Conservation (phyloP, 179 eudicot genomes). For the Beta corolliflora region DNA sequence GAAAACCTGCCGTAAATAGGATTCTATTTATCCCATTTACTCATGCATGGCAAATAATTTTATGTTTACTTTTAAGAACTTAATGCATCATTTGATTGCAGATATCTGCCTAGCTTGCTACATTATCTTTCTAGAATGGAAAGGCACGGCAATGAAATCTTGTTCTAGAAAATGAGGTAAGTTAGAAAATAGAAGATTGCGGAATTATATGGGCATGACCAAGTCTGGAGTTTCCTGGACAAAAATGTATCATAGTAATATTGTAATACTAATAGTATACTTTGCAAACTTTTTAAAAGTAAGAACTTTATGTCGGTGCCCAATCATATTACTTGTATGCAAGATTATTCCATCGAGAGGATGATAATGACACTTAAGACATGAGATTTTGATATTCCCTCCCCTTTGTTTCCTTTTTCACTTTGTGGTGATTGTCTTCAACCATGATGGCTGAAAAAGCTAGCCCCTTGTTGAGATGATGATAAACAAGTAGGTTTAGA, state of each 20-base stretch:
- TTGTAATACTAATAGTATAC: not conserved
- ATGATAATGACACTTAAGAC: not conserved
- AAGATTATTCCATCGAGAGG: not conserved
- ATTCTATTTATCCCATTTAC: no score
- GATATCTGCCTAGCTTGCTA: not conserved
- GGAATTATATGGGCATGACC: not conserved
- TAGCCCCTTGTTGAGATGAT: no score
- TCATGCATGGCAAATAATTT: no score
- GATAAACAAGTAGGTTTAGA: no score
- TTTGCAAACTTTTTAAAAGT: not conserved
- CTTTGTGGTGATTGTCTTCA: no score
- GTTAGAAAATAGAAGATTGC: not conserved
- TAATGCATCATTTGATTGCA: not conserved
- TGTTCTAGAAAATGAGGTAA: not conserved
- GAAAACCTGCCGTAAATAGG: no score
- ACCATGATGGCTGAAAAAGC: no score
- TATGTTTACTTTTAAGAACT: no score
- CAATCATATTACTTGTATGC: not conserved
- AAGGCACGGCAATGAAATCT: not conserved
- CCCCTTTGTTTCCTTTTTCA: not conserved
- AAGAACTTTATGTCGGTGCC: not conserved
- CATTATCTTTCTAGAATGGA: not conserved
- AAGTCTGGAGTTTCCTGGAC: not conserved
- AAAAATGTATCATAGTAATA: not conserved
- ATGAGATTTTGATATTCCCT: not conserved